Evolutionary conservation across 2,329 filamentous ascomycete species (phyloP).

Genomic region (Camptophora hylomeconis): DNA sequence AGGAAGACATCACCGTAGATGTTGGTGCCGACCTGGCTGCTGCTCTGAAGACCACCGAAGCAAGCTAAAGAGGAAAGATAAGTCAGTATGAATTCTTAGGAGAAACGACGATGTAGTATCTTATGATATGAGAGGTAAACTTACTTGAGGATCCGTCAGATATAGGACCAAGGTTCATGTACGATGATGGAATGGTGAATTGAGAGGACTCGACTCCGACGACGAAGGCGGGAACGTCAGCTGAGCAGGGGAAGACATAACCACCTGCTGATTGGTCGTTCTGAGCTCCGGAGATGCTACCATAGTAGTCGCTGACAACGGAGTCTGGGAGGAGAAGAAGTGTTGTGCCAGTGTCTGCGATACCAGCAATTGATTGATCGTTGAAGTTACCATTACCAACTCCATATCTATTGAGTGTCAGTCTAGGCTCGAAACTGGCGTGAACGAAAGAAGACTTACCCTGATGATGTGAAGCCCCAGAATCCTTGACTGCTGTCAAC

Average conservation of each 20-base stretch:
- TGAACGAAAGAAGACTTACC: no score
- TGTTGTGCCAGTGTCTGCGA: slow-evolving; percentile 60
- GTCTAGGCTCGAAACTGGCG: no score
- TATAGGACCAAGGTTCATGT: slow-evolving; percentile 34
- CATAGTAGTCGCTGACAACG: slow-evolving; percentile 48
- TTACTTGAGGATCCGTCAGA: no score
- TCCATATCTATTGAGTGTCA: slow-evolving; percentile 45
- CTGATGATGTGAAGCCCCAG: slow-evolving; percentile 47
- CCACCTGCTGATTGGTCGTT: slow-evolving; percentile 13
- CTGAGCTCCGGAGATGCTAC: slow-evolving; percentile 37
- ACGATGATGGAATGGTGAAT: slow-evolving; percentile 39
- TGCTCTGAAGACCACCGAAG: slow-evolving; percentile 63
- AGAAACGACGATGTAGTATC: no score
- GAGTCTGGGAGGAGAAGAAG: slow-evolving; percentile 45
- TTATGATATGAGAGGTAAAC: no score
- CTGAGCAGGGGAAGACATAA: slow-evolving; percentile 33
- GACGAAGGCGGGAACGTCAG: slow-evolving; percentile 40
- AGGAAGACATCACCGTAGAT: slow-evolving; percentile 72
- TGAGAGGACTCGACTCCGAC: slow-evolving; percentile 37
- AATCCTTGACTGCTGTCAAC: slow-evolving; percentile 46
- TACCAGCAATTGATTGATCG: slow-evolving; percentile 35
- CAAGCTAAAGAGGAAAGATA: no score
- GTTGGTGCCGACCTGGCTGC: slow-evolving; percentile 43
- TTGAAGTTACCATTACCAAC: slow-evolving; percentile 34
- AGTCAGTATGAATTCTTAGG: no score